Evolutionary conservation across 2,329 filamentous ascomycete species (phyloP), one percentile per base, ranked within the genome.

Genomic region (Fusarium dlaminii): DNA sequence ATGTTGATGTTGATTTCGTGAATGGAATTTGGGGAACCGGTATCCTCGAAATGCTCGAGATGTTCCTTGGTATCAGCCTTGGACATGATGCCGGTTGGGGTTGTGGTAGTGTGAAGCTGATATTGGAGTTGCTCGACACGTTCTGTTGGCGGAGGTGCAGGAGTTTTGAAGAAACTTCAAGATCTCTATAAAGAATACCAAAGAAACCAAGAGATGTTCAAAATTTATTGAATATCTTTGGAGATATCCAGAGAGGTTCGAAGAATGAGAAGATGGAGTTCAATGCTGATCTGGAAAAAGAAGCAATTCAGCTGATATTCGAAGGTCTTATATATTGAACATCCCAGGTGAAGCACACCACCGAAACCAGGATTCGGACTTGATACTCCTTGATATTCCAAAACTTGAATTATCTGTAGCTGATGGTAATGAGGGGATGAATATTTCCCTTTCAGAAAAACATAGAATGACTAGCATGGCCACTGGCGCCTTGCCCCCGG

Each of bases 41-140:
- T 51, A 42, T 75, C 45, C 59, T 78, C 76, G 48, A 78, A 54
- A 43, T 78, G 76, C 39, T 77, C 63, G 59, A 70, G 68, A 15
- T 55, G 66, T 36, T 75, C 66, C 29, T 77, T 76, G 27, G 63
- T 52, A 49, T 76, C 72, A 6, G 57, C 48, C 64, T 76, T 70
- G 22, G 71, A 66, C 75, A 77, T 77, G 56, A 40, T 74, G 59
- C 36, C 57, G 56, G n/a, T 46, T 39, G 52, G 42, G 14, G 36
- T n/a, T 46, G 22, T n/a, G 18, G 22, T 24, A 17, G 51, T 27
- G 34, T 34, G 27, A 20, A n/a, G 22, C 20, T 34, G 30, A 17
- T n/a, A 32, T 37, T 15, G 14, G 24, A 11, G 14, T 24, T 18
- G 20, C 11, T 39, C 18, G 22, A 36, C 34, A 36, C 34, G 12